phyloP scores from a whole-genome alignment of 2,329 filamentous ascomycete species.

The Onygenales sp. region DNA sequence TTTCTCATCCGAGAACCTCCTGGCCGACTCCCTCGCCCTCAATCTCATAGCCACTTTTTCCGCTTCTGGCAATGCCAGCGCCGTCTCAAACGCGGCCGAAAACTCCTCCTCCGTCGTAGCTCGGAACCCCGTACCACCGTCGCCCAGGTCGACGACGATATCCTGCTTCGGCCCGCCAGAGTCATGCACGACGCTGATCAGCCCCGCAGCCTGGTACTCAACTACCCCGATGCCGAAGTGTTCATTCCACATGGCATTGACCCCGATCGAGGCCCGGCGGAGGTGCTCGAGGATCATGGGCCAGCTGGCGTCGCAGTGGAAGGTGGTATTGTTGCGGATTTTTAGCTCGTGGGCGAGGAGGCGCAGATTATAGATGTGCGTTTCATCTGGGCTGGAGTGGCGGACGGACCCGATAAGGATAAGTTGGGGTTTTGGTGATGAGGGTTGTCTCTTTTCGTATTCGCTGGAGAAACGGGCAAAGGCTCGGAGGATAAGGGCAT shows the following conservation, averaged over 20 bases:
- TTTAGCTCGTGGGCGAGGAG: conserved; percentile 77
- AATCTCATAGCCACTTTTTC: conserved; percentile 66
- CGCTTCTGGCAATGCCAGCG: conserved; percentile 50
- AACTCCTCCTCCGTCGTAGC: conserved; percentile 72
- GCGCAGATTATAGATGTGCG: conserved; percentile 71
- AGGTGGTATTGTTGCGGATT: conserved; percentile 75
- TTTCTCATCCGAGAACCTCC: conserved; percentile 77
- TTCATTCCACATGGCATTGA: conserved; percentile 99
- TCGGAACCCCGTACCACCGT: conserved; percentile 78
- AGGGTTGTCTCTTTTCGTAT: conserved; percentile 28
- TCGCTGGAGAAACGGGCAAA: conserved; percentile 67
- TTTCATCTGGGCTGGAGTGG: conserved; percentile 46
- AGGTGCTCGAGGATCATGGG: conserved; percentile 75
- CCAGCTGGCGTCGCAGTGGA: conserved; percentile 86
- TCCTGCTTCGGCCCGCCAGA: conserved; percentile 88
- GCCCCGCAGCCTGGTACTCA: conserved; percentile 90
- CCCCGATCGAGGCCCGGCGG: conserved; percentile 66
- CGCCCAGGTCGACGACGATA: conserved; percentile 72
- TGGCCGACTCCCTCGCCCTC: conserved; percentile 67
- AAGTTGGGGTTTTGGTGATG: conserved; percentile 43
- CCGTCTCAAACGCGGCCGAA: conserved; percentile 68
- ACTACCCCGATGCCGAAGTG: conserved; percentile 98
- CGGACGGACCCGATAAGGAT: conserved; percentile 89
- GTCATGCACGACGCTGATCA: conserved; percentile 88
- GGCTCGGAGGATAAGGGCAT: conserved; percentile 72